Base-by-base conservation (phyloP, 1,139 yeast species). In the Blastobotrys proliferans region DNA sequence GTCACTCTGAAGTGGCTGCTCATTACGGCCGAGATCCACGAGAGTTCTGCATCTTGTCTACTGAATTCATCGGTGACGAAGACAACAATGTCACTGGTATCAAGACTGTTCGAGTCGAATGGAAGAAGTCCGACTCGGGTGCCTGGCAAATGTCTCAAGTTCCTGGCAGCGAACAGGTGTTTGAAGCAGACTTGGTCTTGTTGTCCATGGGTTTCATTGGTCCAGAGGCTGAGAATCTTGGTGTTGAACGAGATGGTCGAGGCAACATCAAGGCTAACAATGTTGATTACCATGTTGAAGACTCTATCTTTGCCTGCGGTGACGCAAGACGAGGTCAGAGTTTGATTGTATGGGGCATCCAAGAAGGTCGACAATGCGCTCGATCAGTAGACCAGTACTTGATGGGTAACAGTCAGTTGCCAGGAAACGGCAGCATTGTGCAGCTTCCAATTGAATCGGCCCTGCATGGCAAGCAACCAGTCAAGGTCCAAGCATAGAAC, bases 121-220 rank as follows among this genome's bases (percentile, higher is more conserved):
- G 98, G 98, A 88, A 86, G 73, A 81, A 90, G 64, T 82, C 95
- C 18, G 96, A 85, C 60, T 74, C 83, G 47, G 97, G 97, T 17
- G 97, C 95, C 27, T 92, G 98, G 97, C 97, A 90, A 68, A 92
- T 92, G 98, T 86, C 92, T 52, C 97, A 92, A 69, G 81, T 88
- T 53, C 97, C 97, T 50, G 94, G 92, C 43, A 81, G 92, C 51
- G 97, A 92, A 64, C 95, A 88, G 61, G 74, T 83, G 56, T 90
- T 87, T 80, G 88, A 92, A 51, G 97, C 97, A 43, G 97, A 92
- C 58, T 76, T 92, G 55, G 97, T 92, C 18, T 74, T 92, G 57
- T 74, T 92, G 57, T 88, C 97, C 2, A 92, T 92, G 97, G 98
- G 98, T 51, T 92, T 92, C 64, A 78, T 88, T 64, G 98, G 98